These are phyloP conservation scores for Corchorus capsularis DNA, from an alignment of 345 rosid genomes.

Conservation along the genomic window DNA sequence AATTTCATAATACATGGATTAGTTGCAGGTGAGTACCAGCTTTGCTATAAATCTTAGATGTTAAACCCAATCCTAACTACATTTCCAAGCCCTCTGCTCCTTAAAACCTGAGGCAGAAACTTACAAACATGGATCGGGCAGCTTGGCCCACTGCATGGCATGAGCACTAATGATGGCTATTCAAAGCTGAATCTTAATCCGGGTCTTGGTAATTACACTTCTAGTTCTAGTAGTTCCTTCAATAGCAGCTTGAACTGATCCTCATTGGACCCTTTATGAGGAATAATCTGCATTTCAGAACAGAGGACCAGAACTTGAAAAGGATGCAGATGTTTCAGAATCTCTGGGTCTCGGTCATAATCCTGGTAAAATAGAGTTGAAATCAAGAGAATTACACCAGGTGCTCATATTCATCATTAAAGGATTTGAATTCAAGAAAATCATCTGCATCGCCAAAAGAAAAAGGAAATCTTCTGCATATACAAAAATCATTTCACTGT, in stretches of 20 bases:
- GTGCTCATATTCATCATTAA: background rate
- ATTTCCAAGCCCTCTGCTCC: background rate
- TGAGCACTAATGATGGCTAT: background rate
- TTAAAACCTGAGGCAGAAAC: background rate
- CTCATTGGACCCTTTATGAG: conserved; percentile 34
- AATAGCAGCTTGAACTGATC: conserved; percentile 46
- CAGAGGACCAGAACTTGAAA: conserved; percentile 57
- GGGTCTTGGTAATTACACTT: background rate
- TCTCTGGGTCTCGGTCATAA: conserved; percentile 70
- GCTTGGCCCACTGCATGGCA: background rate
- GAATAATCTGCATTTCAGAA: conserved; percentile 60
- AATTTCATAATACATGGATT: too few species aligned
- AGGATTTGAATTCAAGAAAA: background rate
- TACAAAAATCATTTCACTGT: background rate
- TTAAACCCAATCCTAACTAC: background rate
- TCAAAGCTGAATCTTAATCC: background rate
- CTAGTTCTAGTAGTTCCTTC: conserved; percentile 24
- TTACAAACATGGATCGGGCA: background rate
- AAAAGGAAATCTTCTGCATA: background rate
- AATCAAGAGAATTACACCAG: background rate
- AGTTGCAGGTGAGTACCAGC: background rate
- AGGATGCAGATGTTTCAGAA: conserved; percentile 52
- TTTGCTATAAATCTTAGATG: background rate
- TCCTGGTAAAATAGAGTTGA: conserved; percentile 44
- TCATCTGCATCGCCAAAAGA: background rate